Base-by-base conservation (phyloP, 2,329 filamentous ascomycete genomes). In the Cordyceps farinosa region DNA sequence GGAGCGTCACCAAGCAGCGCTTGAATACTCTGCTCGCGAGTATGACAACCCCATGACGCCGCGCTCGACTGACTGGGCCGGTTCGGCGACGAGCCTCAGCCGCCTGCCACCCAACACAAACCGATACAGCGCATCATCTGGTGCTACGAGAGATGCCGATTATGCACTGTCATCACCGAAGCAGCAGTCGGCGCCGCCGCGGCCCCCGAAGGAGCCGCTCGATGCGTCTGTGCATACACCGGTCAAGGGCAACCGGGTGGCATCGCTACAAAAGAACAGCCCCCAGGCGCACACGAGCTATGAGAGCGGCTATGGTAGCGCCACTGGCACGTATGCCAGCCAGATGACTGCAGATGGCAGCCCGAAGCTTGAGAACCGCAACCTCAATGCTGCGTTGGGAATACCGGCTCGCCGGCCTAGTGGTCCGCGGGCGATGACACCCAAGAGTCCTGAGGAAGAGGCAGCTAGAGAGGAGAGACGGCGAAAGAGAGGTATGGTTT, bases 1-100 rank as follows among this genome's bases (percentile, higher is more conserved):
- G 0, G 86, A 89, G 72, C 87, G 88, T 32, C 91, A 91, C 75
- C 87, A 90, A 69, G 89, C 85, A 32, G 85, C 88, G 1, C 80
- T 93, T 27, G 90, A 94, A 76, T 85, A 83, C 9, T 88, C 90
- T 65, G 90, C 90, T 3, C 84, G 89, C 61, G 84, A 87, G 62
- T 92, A 86, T 71, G 84, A 87, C 66, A 78, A 80, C 2, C 81
- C 85, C 2, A 81, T 81, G 77, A 87, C 85, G 36, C 86, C 86
- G 3, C 78, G 78, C 60, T 88, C 85, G 0, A 77, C 84, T 0
- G 84, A 88, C 61, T 89, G 86, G 85, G 84, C 80, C 7, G 82
- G 84, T 13, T 89, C 86, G 1, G 81, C 79, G 52, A 85, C 82
- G 44, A 87, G 84, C 66, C 77, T 89, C 8, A 77, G 82, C 69